Base-by-base conservation (phyloP, 2,329 filamentous ascomycete species). In the Xylaria sp. region DNA sequence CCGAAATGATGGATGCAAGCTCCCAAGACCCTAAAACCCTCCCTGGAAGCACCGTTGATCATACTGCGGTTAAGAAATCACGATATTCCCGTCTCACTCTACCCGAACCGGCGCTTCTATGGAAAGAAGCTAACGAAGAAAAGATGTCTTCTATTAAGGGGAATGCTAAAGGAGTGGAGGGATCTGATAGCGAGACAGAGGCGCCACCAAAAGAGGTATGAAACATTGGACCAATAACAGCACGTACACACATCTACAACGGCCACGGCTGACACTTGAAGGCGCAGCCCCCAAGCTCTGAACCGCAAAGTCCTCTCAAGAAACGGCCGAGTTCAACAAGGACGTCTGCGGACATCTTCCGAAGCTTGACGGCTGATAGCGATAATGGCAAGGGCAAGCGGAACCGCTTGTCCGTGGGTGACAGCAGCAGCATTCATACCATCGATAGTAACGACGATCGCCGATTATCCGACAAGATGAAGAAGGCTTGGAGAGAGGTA, bases 391-490 rank as follows among this genome's bases (percentile, higher is more conserved):
- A 62, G 13, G 60, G 46, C 62, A 66, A 58, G 39, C 41, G 51
- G 48, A 50, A 48, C 25, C 65, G 61, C 9, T 5, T 32, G 1
- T 54, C 56, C 37, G 50, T 37, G 20, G 37, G 46, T 15, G 62
- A 60, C 23, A 46, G 37, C 57, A 64, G 62, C 46, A 64, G 62
- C 58, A 51, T 50, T n/a, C 39, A 41, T 51, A 64, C 62, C 0
- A 10, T 41, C 39, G 56, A 65, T 32, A 70, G 58, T 50, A 56
- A 10, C 7, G 61, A 66, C 32, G 63, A 61, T 37, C 20, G 63
- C 54, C 61, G 72, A n/a, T 37, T 67, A 50, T 65, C 68, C 44
- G 66, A 67, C 28, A 69, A 52, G 62, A 15, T 73, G 39, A 72
- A 54, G 57, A 66, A 65, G 50, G 68, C 59, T 10, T 70, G 63